A percentile compares a stretch with the other conserved stretches of the same genome.
Conservation (phyloP, 73 alveolate species). For the Effrenium voratum region DNA sequence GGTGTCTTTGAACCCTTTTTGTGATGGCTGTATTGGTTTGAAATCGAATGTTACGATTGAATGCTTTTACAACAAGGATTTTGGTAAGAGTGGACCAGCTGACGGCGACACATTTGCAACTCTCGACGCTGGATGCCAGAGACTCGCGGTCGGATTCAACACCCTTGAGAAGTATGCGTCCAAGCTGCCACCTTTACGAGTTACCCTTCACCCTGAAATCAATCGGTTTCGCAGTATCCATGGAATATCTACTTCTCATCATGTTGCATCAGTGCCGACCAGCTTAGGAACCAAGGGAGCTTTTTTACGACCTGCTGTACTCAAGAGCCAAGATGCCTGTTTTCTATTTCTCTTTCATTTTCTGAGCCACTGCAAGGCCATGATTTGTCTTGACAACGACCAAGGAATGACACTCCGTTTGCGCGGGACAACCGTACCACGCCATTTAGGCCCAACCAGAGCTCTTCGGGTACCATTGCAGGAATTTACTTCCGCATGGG, state of each 20-base stretch:
- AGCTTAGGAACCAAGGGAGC: not conserved
- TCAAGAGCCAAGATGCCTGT: not conserved
- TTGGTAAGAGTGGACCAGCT: not conserved
- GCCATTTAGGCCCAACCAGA: not conserved
- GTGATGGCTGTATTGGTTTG: no score
- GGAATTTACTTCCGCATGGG: not conserved
- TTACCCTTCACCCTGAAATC: not conserved
- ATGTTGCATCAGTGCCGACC: not conserved
- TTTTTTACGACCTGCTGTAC: not conserved
- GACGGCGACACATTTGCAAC: not conserved
- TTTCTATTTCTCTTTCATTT: not conserved
- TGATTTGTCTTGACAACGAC: not conserved
- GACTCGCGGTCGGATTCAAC: not conserved
- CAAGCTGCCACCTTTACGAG: not conserved
- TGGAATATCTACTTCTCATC: not conserved
- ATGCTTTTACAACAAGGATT: not conserved
- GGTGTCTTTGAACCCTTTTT: not conserved
- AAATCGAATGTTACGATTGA: not conserved
- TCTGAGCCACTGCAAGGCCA: not conserved
- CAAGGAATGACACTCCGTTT: not conserved
- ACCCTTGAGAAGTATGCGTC: not conserved
- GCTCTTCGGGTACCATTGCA: not conserved
- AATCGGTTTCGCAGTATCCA: constrained; percentile 18
- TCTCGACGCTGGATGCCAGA: not conserved
- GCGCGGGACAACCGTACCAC: not conserved